phyloP scores from a whole-genome alignment of 1,284 basidiomycete species.

The Ceratobasidium sp. region DNA sequence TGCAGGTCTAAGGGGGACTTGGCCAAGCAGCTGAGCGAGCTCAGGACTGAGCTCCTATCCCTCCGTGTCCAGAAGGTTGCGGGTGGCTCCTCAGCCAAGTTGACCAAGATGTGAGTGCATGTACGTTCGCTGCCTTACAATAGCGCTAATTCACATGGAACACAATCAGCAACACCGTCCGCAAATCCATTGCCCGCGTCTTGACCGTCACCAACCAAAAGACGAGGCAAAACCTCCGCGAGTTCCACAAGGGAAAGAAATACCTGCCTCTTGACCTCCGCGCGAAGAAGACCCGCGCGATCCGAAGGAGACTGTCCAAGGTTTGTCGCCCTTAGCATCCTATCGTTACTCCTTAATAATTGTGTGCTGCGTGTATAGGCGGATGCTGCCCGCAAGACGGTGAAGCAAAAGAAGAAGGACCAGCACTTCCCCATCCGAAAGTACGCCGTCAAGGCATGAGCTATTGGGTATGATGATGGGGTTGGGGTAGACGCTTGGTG shows the following conservation, averaged over 20 bases:
- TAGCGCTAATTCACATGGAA: slow-evolving; percentile 3
- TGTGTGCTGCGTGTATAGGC: slow-evolving; percentile 64
- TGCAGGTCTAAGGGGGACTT: slow-evolving; percentile 97
- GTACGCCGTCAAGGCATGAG: slow-evolving; percentile 82
- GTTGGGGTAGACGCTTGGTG: slow-evolving; percentile 12
- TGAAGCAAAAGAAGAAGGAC: slow-evolving; percentile 93
- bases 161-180: slow-evolving; percentile 85
- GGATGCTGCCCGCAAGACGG: slow-evolving; percentile 86
- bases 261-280: slow-evolving; percentile 98
- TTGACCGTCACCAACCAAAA: slow-evolving; percentile 99
- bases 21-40: slow-evolving; percentile 92
- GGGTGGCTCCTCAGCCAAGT: slow-evolving; percentile 94
- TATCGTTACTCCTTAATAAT: slow-evolving; percentile 15
- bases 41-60: slow-evolving; percentile 94
- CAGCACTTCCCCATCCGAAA: slow-evolving; percentile 91
- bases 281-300: slow-evolving; percentile 98
- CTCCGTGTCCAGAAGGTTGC: slow-evolving; percentile 99
- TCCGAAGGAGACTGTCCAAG: slow-evolving; percentile 94
- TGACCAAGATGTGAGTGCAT: slow-evolving; percentile 92
- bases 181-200: slow-evolving; percentile 99
- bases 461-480: neutral
- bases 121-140: slow-evolving; percentile 28
- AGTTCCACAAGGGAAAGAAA: slow-evolving; percentile 99
- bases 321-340: slow-evolving; percentile 61
- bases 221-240: slow-evolving; percentile 95